phyloP scores from a whole-genome alignment of 768 basidiomycete genomes.

The Hebeloma cylindrosporum region DNA sequence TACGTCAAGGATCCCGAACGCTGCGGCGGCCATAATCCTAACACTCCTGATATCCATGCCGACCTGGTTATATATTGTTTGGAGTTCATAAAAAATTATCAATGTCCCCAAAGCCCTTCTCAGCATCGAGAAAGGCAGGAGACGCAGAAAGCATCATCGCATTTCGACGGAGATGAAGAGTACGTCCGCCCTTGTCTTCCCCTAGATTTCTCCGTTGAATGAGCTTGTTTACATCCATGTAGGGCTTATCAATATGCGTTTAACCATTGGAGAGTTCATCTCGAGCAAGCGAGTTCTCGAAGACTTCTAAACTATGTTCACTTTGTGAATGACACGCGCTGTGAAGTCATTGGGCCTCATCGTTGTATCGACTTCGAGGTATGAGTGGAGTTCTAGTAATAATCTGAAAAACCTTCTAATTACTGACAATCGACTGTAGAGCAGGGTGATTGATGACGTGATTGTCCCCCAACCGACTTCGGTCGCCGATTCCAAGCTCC shows the following conservation, averaged over 20 bases:
- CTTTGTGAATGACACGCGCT: background rate
- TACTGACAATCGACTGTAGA: background rate
- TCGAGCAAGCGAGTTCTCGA: background rate
- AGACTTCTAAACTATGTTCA: background rate
- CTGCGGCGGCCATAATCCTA: background rate
- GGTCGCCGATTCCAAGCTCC: background rate
- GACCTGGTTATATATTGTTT: constrained; percentile 2
- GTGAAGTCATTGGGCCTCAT: background rate
- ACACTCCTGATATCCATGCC: constrained; percentile 2
- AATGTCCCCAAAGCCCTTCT: background rate
- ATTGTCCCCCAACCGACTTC: background rate
- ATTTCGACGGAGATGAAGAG: constrained; percentile 1
- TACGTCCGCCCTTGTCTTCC: background rate
- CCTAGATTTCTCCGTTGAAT: no score
- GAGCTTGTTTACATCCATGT: no score
- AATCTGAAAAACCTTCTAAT: no score
- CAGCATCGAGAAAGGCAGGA: no score
- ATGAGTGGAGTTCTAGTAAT: no score
- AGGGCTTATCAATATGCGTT: background rate
- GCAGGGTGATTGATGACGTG: background rate
- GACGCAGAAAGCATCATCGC: no score
- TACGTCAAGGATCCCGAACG: background rate
- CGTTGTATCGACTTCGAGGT: constrained; percentile 1
- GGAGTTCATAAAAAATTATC: constrained; percentile 3
- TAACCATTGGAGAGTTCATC: constrained; percentile 1